Conservation (phyloP, 768 basidiomycete genomes). For the Stropharia rugosoannulata region DNA sequence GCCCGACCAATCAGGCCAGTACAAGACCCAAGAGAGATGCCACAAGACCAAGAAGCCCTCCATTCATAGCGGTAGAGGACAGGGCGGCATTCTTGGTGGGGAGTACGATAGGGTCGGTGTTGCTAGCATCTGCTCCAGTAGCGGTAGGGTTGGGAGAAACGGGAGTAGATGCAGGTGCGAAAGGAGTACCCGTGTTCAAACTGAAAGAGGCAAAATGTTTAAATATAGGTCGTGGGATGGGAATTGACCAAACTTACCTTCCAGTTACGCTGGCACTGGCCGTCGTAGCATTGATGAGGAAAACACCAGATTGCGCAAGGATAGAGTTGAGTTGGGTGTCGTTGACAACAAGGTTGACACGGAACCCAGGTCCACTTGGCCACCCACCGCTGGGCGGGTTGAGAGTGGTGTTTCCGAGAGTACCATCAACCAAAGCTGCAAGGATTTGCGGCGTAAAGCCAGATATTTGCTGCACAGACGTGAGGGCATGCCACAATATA, state of each 20-base stretch:
- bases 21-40: slow-evolving; percentile 23
- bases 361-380: slow-evolving; percentile 59
- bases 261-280: slow-evolving; percentile 16
- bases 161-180: slow-evolving; percentile 1
- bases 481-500: background rate
- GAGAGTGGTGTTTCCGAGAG: slow-evolving; percentile 34
- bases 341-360: slow-evolving; percentile 68
- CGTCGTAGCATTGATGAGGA: slow-evolving; percentile 37
- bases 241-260: slow-evolving; percentile 10
- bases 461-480: slow-evolving; percentile 29
- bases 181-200: background rate
- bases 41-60: slow-evolving; percentile 25
- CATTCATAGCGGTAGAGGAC: slow-evolving; percentile 17
- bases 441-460: slow-evolving; percentile 47
- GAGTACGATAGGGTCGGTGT: slow-evolving; percentile 18
- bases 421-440: slow-evolving; percentile 52
- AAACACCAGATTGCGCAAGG: slow-evolving; percentile 70
- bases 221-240: background rate
- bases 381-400: slow-evolving; percentile 64
- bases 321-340: slow-evolving; percentile 46
- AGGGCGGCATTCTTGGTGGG: slow-evolving; percentile 22
- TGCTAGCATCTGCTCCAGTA: slow-evolving; percentile 10
- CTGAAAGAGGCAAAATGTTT: slow-evolving; percentile 1
- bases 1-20: slow-evolving; percentile 15
- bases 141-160: slow-evolving; percentile 9